These are phyloP conservation scores for Fusarium circinatum DNA, from an alignment of 2,329 filamentous ascomycete species.

Conservation along the genomic window DNA sequence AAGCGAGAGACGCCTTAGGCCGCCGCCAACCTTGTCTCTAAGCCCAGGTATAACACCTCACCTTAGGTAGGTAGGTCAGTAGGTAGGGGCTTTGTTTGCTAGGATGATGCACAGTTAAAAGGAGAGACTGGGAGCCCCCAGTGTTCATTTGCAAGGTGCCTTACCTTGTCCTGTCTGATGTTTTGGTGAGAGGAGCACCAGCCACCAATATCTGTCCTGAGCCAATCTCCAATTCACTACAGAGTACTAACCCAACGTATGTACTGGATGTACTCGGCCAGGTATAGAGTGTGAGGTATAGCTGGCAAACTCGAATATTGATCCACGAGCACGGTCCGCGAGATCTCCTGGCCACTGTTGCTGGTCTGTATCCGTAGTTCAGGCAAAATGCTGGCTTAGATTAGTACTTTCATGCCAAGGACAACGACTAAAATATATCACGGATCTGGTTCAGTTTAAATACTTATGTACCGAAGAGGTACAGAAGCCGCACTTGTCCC, in stretches of 20 bases:
- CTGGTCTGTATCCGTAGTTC: not conserved
- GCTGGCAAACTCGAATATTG: not conserved
- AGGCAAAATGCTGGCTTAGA: not conserved
- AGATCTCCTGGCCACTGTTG: not conserved
- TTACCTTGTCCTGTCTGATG: constrained; percentile 4
- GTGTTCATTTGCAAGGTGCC: constrained; percentile 14
- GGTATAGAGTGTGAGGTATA: not conserved
- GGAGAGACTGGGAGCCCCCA: constrained; percentile 18
- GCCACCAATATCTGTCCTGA: constrained; percentile 14
- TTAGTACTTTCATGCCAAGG: not conserved
- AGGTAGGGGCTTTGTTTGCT: not conserved
- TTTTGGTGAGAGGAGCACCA: constrained; percentile 17
- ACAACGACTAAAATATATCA: not conserved
- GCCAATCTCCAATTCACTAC: not conserved
- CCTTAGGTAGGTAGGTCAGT: not conserved
- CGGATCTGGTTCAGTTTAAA: not conserved
- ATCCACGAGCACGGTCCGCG: not conserved
- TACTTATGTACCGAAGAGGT: not conserved
- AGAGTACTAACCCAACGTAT: not conserved
- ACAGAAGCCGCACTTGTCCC: constrained; percentile 9
- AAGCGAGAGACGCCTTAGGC: constrained; percentile 34
- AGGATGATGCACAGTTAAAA: constrained; percentile 31
- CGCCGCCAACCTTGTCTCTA: constrained; percentile 30
- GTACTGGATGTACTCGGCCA: not conserved
- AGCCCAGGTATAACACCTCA: constrained; percentile 15